phyloP scores from a whole-genome alignment of 176 grass and related monocot genomes.

The Lolium multiflorum region DNA sequence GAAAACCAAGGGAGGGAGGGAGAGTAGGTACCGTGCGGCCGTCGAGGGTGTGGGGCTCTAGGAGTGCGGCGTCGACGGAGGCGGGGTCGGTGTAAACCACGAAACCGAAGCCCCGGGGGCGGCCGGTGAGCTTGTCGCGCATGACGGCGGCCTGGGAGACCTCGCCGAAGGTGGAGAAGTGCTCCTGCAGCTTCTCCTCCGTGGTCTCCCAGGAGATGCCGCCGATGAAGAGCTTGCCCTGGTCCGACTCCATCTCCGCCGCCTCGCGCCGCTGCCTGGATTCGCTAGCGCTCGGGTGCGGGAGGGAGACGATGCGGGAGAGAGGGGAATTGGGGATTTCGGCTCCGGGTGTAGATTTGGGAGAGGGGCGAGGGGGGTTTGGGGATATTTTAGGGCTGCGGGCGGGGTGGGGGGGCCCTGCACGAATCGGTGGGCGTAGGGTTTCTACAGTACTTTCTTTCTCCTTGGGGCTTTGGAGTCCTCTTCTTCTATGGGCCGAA shows the following conservation, averaged over 20 bases:
- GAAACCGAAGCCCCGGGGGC: conserved; percentile 96
- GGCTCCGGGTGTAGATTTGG: conserved; percentile 36
- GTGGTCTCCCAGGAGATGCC: conserved; percentile 99
- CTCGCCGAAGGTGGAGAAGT: conserved; percentile 85
- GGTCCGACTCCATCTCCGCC: conserved; percentile 91
- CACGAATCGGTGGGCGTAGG: conserved; percentile 26
- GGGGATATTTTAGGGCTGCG: conserved; percentile 47
- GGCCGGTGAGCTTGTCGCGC: conserved; percentile 89
- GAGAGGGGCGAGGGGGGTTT: neutral
- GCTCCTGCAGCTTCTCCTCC: conserved; percentile 92
- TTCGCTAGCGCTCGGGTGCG: conserved; percentile 26
- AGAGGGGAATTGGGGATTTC: conserved; percentile 51
- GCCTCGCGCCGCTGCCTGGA: conserved; percentile 36
- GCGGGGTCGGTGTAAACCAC: conserved; percentile 90
- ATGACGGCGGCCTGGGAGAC: conserved; percentile 89
- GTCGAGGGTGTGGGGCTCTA: conserved; percentile 88
- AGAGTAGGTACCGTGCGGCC: conserved; percentile 68
- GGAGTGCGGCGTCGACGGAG: conserved; percentile 80
- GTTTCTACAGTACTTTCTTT: conserved; percentile 11
- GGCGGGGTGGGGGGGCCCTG: conserved; percentile 1
- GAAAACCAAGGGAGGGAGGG: neutral
- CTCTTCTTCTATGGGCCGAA: neutral
- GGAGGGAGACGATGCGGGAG: neutral
- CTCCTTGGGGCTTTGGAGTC: neutral
- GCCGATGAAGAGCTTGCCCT: conserved; percentile 98